A percentile compares a stretch with the other conserved stretches of the same genome.
These are phyloP conservation scores for Sugiyamaella grinbergsii DNA, from an alignment of 1,139 yeast genomes.

Conservation along the genomic window DNA sequence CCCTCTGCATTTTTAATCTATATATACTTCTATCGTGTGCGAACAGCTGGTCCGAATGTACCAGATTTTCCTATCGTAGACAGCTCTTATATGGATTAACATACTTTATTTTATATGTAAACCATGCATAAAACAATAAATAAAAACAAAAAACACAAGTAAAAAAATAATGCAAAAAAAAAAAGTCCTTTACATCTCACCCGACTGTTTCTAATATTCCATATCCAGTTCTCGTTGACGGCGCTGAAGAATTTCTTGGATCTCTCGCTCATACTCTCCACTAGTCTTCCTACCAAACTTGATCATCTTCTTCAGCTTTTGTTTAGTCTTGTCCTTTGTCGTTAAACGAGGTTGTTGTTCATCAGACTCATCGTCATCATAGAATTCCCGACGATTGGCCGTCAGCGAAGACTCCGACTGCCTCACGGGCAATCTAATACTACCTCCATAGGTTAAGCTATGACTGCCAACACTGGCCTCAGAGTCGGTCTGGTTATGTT, in stretches of 20 bases:
- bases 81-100: not conserved
- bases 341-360: slow-evolving; percentile 49
- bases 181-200: not conserved
- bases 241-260: slow-evolving; percentile 43
- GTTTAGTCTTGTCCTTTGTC: slow-evolving; percentile 42
- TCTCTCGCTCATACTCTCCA: slow-evolving; percentile 45
- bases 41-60: not conserved
- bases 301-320: slow-evolving; percentile 30
- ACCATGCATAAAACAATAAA: slow-evolving; percentile 9
- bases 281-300: slow-evolving; percentile 36
- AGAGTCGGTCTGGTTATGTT: slow-evolving; percentile 7
- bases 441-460: slow-evolving; percentile 2
- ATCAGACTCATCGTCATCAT: slow-evolving; percentile 61
- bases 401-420: slow-evolving; percentile 9
- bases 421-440: slow-evolving; percentile 5
- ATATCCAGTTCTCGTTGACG: slow-evolving; percentile 39
- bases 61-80: not conserved
- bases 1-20: not conserved
- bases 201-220: slow-evolving; percentile 17
- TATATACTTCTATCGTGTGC: too few species aligned
- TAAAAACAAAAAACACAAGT: slow-evolving; percentile 4
- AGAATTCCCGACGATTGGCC: slow-evolving; percentile 33
- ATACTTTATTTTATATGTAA: slow-evolving; percentile 1
- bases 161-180: slow-evolving; percentile 12
- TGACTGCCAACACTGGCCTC: slow-evolving; percentile 6